Conservation (phyloP, 192 early-diverging fungal species). For the Backusella psychrophila region DNA sequence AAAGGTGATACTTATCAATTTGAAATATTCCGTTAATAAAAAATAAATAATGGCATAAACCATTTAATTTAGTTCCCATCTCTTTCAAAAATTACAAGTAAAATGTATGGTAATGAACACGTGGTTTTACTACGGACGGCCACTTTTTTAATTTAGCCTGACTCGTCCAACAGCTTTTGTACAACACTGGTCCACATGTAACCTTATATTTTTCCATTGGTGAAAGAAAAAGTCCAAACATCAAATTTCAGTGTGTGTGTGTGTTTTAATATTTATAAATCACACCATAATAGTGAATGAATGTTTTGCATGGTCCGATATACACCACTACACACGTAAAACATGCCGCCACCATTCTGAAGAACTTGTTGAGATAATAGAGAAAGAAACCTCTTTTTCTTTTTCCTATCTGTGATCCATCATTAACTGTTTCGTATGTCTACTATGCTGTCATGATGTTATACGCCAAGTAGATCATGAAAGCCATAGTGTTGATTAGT, state of each 20-base stretch:
- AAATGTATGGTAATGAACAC: neutral
- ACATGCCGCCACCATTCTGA: neutral
- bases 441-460: neutral
- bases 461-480: neutral
- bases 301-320: neutral
- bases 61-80: neutral
- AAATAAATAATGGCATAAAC: neutral
- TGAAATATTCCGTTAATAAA: neutral
- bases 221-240: neutral
- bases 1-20: neutral
- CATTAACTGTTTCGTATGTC: neutral
- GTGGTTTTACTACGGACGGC: neutral
- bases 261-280: neutral
- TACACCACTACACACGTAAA: neutral
- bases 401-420: neutral
- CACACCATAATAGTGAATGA: neutral
- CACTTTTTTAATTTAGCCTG: slow-evolving; percentile 6
- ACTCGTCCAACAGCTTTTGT: neutral
- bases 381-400: neutral
- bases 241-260: neutral
- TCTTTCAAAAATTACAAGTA: neutral
- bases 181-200: neutral
- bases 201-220: neutral
- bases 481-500: neutral
- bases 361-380: neutral